Base-by-base conservation (phyloP, 371 early-diverging fungal genomes). In the Saksenaea oblongispora region DNA sequence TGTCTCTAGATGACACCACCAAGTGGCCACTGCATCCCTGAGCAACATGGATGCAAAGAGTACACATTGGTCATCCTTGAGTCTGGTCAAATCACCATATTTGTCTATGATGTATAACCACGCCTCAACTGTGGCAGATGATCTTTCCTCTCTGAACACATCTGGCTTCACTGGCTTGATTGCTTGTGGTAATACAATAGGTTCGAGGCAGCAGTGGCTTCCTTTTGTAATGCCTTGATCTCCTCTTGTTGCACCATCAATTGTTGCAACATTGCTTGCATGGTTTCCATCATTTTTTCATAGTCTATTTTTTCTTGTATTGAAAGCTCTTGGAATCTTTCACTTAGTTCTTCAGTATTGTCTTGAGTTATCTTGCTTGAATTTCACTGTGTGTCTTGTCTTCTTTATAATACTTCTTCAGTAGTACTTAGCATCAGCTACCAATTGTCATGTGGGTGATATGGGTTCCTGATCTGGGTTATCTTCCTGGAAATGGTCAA, bases 91-190 rank as follows among this genome's bases (percentile, higher is more conserved):
- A 0, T 53, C 37, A n/a, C 47, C 28, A 53, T 61, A 61, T 36
- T 61, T 61, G 28, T 61, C 61, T 7, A 61, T 26, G 10, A 24
- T 51, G 54, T 61, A 53, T 26, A 61, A 31, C 61, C 61, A 61
- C 2, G 51, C 61, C 24, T 61, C 61, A 8, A 51, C 61, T 34
- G 51, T 51, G 17, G 37, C 47, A 42, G 53, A 34, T 24, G 61
- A 61, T 14, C 61, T 47, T 47, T 61, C 61, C 3, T 53, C 54
- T 1, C 54, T 2, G 28, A 61, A 61, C 1, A 61, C 34, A 7
- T 61, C 61, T 17, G 61, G 61, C 34, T 24, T 18, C n/a, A 61
- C 61, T 1, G 2, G 44, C 17, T 42, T n/a, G 0, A 42, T 17
- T 0, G 47, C 17, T 31, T 0, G 7, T 13, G 56, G 31, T 8